Evolutionary conservation across 805 yeast species (phyloP), one percentile per base, ranked within the genome.

Genomic region (Schizosaccharomyces osmophilus): DNA sequence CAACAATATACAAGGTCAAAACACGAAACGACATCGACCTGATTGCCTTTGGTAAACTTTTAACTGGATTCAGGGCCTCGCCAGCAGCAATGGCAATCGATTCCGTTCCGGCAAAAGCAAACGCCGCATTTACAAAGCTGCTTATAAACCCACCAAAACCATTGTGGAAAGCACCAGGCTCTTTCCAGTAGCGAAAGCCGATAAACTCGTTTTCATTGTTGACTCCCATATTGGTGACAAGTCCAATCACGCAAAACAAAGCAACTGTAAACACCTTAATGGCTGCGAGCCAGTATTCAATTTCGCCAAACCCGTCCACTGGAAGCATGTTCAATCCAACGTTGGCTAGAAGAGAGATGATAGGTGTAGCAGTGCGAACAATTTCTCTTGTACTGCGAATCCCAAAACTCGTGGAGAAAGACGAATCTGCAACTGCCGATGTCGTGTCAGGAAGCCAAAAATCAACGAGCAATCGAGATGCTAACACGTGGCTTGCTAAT

Each of bases 21-120:
- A 85, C 82, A 72, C 93, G 78, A 90, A 90, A 84, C 73, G 86
- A 84, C 2, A 84, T 87, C 72, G 85, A 89, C 71, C 85, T 85
- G 63, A 83, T 79, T 55, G 90, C 88, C 60, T 77, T 76, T 48
- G 90, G 90, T 62, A 84, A 76, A 1, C 84, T 72, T 62, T 74
- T 75, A 66, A 83, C 74, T 57, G 93, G 90, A 70, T 84, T 79
- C 45, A 71, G 78, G 31, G 87, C 77, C 70, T 85, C 94, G 6
- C 89, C 89, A 41, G 89, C 85, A 13, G 88, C 84, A 51, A 85
- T 75, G 60, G 88, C 87, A 54, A 79, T 79, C 65, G 85, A 74
- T 71, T 85, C 93, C n/a, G 86, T 79, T 63, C 93, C 90, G 48
- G 84, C 80, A 68, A 80, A 85, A 9, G 87, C 78, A 69, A 84